A percentile compares a stretch with the other conserved stretches of the same genome.
Conservation (phyloP, 208 protist species). For the Wallacemonas sp. region DNA sequence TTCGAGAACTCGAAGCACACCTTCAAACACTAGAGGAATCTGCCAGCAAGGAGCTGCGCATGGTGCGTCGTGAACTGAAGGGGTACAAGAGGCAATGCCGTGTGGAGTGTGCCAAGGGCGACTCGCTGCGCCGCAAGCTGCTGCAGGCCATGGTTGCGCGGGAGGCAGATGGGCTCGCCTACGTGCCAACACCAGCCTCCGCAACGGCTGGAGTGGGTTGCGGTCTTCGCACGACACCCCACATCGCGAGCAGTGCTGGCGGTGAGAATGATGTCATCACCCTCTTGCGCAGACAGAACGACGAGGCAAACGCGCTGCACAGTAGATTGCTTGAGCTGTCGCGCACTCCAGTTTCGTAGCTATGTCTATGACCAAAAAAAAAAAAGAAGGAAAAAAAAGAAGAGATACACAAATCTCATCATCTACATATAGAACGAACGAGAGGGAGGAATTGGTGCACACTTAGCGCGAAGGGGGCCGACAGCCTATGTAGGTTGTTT, state of each 20-base stretch:
- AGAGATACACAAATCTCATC: background rate
- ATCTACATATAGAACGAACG: no score
- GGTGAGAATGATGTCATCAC: conserved; percentile 52
- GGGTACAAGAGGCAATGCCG: conserved; percentile 44
- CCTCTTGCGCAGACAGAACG: conserved; percentile 56
- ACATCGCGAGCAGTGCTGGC: background rate
- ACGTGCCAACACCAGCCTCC: background rate
- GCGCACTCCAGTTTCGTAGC: conserved; percentile 7
- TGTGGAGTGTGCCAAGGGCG: conserved; percentile 43
- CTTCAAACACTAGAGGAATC: conserved; percentile 56
- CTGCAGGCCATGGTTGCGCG: conserved; percentile 56
- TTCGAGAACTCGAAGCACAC: conserved; percentile 29
- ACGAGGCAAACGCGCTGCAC: conserved; percentile 68
- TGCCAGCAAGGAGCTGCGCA: conserved; percentile 38
- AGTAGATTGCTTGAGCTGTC: conserved; percentile 59
- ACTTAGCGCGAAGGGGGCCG: no score
- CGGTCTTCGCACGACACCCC: background rate
- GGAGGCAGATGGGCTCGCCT: conserved; percentile 25
- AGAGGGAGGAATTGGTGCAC: no score
- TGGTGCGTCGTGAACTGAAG: conserved; percentile 47
- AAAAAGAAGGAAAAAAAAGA: background rate
- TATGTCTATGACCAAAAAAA: no score
- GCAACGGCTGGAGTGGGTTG: background rate
- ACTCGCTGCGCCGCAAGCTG: conserved; percentile 57
- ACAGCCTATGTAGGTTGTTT: no score